Percentiles rank a stretch among this genome's conserved stretches.
phyloP scores from a whole-genome alignment of 1,139 yeast genomes.

The Kodamaea alishanica region DNA sequence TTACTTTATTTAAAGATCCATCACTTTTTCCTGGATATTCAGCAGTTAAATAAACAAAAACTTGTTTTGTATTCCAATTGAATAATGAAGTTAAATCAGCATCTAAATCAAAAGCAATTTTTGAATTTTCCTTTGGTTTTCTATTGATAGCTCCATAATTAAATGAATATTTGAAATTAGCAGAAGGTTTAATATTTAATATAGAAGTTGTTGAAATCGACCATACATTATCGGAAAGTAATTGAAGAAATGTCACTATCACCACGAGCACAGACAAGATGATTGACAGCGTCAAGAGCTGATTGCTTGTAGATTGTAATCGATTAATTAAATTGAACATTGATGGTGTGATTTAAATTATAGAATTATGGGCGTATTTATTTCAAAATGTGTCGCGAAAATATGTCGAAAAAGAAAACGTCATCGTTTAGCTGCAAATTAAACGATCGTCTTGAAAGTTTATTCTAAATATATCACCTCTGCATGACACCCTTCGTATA shows the following conservation, averaged over 20 bases:
- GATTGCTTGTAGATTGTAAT: conserved; percentile 54
- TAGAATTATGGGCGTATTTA: background rate
- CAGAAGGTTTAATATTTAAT: conserved; percentile 37
- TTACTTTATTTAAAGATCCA: conserved; percentile 59
- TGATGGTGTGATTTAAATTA: background rate
- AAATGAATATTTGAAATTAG: conserved; percentile 58
- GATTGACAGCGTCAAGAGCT: conserved; percentile 51
- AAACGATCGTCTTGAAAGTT: no score
- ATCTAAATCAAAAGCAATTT: conserved; percentile 67
- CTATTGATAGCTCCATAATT: conserved; percentile 69
- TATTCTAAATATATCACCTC: background rate
- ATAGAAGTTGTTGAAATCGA: conserved; percentile 37
- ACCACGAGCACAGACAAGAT: conserved; percentile 46
- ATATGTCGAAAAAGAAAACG: background rate
- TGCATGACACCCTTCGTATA: background rate
- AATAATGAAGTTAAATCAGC: conserved; percentile 66
- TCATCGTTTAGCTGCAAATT: no score
- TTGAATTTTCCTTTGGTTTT: conserved; percentile 76
- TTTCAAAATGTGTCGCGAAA: background rate
- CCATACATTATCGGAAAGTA: conserved; percentile 45
- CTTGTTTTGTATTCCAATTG: conserved; percentile 96
- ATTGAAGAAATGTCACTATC: conserved; percentile 47
- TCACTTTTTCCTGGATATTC: conserved; percentile 68
- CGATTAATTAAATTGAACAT: conserved; percentile 43
- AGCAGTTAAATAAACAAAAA: conserved; percentile 85